Conservation (phyloP, 176 grass and related monocot species). For the Echinochloa phyllopogon region DNA sequence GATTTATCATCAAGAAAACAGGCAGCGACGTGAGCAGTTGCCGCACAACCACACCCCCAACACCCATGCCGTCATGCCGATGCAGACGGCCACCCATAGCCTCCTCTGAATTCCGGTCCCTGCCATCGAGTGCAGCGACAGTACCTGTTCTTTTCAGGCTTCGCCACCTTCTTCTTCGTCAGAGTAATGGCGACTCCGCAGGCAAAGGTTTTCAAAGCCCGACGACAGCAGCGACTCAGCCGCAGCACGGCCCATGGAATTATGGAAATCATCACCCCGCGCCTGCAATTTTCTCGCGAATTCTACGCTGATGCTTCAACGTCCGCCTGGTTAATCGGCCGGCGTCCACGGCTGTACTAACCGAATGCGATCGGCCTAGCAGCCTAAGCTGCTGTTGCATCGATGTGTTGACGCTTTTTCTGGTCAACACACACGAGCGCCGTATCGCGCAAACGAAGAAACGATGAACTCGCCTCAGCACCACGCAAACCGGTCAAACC, state of each 20-base stretch:
- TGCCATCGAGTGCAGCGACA: neutral
- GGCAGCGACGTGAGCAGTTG: slow-evolving; percentile 17
- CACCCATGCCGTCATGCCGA: neutral
- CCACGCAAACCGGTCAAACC: too few relatives aligned
- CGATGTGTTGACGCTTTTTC: too few relatives aligned
- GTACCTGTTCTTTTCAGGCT: slow-evolving; percentile 16
- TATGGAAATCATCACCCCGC: neutral
- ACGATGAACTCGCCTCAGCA: too few relatives aligned
- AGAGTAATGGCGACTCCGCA: neutral
- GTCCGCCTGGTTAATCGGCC: neutral
- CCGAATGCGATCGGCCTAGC: neutral
- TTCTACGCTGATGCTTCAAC: neutral
- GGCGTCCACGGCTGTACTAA: neutral
- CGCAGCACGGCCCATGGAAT: neutral
- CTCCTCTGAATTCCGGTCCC: neutral
- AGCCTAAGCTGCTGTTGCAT: slow-evolving; percentile 2
- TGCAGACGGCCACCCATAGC: neutral
- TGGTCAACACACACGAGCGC: too few relatives aligned
- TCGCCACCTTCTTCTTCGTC: neutral
- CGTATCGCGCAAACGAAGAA: too few relatives aligned
- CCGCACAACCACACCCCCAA: neutral
- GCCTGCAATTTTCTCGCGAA: neutral
- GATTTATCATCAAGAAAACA: neutral
- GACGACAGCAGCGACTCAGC: slow-evolving; percentile 7
- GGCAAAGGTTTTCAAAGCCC: neutral